Percentiles rank a stretch among this genome's conserved stretches.
Conservation (phyloP, 1,284 basidiomycete genomes). For the Sanghuangporus baumii region DNA sequence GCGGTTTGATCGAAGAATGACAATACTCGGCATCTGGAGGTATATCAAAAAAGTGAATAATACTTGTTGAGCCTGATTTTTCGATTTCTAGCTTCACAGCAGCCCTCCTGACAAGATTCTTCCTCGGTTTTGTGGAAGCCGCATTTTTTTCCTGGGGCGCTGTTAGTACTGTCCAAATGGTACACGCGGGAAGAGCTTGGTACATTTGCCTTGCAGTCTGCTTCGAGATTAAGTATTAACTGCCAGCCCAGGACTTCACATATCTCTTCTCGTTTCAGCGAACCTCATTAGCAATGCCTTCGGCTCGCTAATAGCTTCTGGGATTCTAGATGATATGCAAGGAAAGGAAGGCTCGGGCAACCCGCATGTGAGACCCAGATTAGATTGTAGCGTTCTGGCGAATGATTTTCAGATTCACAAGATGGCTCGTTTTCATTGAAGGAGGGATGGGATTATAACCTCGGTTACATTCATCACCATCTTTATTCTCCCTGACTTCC, state of each 20-base stretch:
- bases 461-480: conserved; percentile 18
- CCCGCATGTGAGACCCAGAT: conserved; percentile 27
- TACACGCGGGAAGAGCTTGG: conserved; percentile 13
- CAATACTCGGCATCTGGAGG: conserved; percentile 29
- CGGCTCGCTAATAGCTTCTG: conserved; percentile 36
- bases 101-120: conserved; percentile 58
- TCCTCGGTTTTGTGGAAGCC: too few relatives aligned
- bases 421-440: conserved; percentile 16
- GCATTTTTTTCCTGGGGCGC: too few relatives aligned
- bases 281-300: conserved; percentile 46
- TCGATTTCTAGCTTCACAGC: conserved; percentile 48
- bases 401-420: conserved; percentile 13
- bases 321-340: conserved; percentile 37
- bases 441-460: not conserved
- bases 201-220: not conserved
- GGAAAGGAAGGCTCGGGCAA: conserved; percentile 41
- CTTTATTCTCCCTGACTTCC: conserved; percentile 39
- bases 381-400: not conserved
- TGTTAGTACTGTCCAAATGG: conserved; percentile 24
- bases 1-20: not conserved
- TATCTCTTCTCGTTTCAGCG: conserved; percentile 39
- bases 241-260: conserved; percentile 22
- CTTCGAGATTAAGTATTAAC: too few relatives aligned
- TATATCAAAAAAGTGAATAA: conserved; percentile 38
- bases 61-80: conserved; percentile 26